A percentile compares a stretch with the other conserved stretches of the same genome.
phyloP scores from a whole-genome alignment of 148 eudicot genomes.

The Persicaria maculosa region DNA sequence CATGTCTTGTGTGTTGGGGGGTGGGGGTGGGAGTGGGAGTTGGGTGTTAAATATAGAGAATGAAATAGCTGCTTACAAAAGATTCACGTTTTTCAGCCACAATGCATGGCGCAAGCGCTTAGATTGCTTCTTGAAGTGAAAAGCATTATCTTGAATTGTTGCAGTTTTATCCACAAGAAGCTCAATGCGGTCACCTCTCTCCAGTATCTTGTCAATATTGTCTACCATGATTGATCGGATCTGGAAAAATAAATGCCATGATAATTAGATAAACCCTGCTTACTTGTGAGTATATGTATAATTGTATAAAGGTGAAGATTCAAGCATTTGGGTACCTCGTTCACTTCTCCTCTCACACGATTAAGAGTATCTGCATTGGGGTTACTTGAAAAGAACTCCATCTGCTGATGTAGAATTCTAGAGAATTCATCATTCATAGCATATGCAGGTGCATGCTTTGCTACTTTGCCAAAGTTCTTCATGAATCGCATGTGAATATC shows the following conservation, averaged over 20 bases:
- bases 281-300: no score
- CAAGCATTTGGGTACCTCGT: slow-evolving; percentile 29
- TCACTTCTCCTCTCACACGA: slow-evolving; percentile 95
- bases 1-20: not conserved
- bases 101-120: slow-evolving; percentile 91
- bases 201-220: slow-evolving; percentile 88
- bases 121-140: slow-evolving; percentile 95
- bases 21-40: not conserved
- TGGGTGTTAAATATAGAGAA: not conserved
- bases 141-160: slow-evolving; percentile 95
- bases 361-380: slow-evolving; percentile 89
- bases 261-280: no score
- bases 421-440: slow-evolving; percentile 90
- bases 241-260: slow-evolving; percentile 25
- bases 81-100: slow-evolving; percentile 97
- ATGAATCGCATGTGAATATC: slow-evolving; percentile 95
- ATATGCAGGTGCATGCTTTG: slow-evolving; percentile 82
- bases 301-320: no score
- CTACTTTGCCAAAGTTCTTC: slow-evolving; percentile 91
- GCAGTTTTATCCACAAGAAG: slow-evolving; percentile 98
- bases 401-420: slow-evolving; percentile 71
- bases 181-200: slow-evolving; percentile 95
- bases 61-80: slow-evolving; percentile 49
- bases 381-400: slow-evolving; percentile 79
- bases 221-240: slow-evolving; percentile 95